Base-by-base conservation (phyloP, 2,329 filamentous ascomycete species). In the Parascedosporium putredinis region DNA sequence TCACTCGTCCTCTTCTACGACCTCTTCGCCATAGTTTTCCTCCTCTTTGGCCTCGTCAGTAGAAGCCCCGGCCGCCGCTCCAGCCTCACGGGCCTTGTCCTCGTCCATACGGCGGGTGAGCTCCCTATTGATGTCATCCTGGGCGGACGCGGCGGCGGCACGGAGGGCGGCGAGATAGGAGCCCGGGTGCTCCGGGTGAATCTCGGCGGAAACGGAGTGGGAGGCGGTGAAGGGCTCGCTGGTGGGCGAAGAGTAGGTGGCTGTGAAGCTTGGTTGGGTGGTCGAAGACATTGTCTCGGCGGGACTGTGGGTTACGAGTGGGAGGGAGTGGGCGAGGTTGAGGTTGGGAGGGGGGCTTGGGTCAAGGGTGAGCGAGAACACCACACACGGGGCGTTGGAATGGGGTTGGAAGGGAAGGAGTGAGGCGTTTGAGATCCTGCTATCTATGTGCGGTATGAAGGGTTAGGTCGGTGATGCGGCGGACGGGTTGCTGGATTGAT, bases 21-120 rank as follows among this genome's bases (percentile, higher is more conserved):
- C 78, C 63, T 95, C 88, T 64, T 95, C 89, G 45, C 88, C 89
- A 62, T 95, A 95, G 61, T 89, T 85, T 58, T 86, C 79, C 60
- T 88, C 86, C 60, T 83, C 80, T 54, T 76, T 74, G 9, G 64
- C 71, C 52, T 83, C 78, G 52, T 79, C 74, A 8, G 71, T 59
- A 7, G 52, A 58, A 31, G 43, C 54, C 20, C 50, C 59, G 2
- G 65, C 62, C 1, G 65, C 65, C n/a, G 72, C 72, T 2, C 64
- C 63, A 1, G 65, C 66, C 14, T 72, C 72, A 12, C 68, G 67
- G 7, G 66, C 67, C 60, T 83, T 84, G 61, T 89, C 85, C 53
- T 84, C 74, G 33, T 83, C 84, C 86, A 90, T 90, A 51, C 82
- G 79, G 48, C 70, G 62, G 4, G 86, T 90, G 52, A 91, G 72